Conservation (phyloP, 1,139 yeast genomes). For the Geotrichum aggregatum region DNA sequence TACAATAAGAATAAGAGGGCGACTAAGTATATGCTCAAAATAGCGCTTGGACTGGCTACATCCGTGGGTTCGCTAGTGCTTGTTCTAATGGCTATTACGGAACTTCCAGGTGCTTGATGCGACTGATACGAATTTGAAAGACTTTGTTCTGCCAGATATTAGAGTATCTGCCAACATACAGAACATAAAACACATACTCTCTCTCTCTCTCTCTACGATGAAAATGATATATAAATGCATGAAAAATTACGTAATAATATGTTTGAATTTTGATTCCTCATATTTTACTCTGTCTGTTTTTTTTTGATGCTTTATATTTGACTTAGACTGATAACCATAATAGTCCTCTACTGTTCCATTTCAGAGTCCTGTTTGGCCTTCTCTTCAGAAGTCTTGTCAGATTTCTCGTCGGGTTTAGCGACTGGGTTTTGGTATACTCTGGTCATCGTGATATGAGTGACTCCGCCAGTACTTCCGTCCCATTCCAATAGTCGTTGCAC, state of each 20-base stretch:
- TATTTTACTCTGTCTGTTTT: background rate
- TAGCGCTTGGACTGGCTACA: constrained; percentile 20
- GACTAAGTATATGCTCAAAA: constrained; percentile 22
- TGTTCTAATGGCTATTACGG: constrained; percentile 22
- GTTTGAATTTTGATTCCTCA: background rate
- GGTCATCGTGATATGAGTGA: constrained; percentile 51
- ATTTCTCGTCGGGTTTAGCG: background rate
- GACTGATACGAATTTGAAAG: no score
- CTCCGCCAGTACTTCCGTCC: constrained; percentile 83
- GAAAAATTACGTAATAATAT: no score
- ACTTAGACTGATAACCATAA: no score
- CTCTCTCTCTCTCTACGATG: no score
- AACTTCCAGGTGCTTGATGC: constrained; percentile 2
- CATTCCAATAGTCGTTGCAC: constrained; percentile 61
- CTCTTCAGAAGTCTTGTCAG: no score
- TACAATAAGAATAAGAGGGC: constrained; percentile 24
- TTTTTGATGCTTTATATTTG: background rate
- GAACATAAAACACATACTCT: no score
- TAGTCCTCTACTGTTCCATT: constrained; percentile 2
- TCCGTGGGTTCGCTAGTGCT: constrained; percentile 22
- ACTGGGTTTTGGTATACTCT: constrained; percentile 12
- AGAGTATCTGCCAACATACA: no score
- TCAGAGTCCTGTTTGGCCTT: constrained; percentile 2
- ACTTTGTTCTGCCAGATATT: no score
- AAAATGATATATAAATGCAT: no score